These are phyloP conservation scores for Paramecium bursaria DNA, from an alignment of 73 alveolate genomes.

Conservation along the genomic window DNA sequence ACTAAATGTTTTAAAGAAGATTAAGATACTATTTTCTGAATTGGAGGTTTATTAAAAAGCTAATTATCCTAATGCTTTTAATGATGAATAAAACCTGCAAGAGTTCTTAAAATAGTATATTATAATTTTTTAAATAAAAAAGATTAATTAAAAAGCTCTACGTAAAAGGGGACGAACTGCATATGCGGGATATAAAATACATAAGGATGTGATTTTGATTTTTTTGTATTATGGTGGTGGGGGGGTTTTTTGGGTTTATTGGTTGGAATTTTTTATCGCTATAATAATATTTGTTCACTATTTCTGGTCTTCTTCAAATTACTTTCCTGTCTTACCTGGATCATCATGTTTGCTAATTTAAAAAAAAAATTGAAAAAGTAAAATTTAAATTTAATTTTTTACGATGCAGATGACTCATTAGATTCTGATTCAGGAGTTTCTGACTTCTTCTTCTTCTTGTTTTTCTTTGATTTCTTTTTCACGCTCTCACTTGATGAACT, in stretches of 20 bases:
- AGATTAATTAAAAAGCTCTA: slow-evolving; percentile 27
- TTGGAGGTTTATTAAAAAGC: slow-evolving; percentile 1
- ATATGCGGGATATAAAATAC: neutral
- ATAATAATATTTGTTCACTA: neutral
- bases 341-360: slow-evolving; percentile 41
- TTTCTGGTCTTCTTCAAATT: neutral
- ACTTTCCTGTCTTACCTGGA: neutral
- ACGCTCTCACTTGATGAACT: slow-evolving; percentile 53
- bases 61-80: neutral
- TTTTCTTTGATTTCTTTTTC: slow-evolving; percentile 10
- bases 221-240: neutral
- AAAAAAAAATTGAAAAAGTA: slow-evolving; percentile 48
- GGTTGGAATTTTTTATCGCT: neutral
- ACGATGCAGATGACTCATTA: slow-evolving; percentile 57
- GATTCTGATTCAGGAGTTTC: slow-evolving; percentile 46
- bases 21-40: neutral
- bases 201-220: neutral
- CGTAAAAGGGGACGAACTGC: slow-evolving; percentile 1
- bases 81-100: neutral
- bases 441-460: slow-evolving; percentile 59
- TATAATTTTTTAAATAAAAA: neutral
- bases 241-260: neutral
- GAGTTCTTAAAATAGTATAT: slow-evolving; percentile 22
- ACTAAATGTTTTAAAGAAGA: neutral
- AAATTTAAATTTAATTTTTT: too few species aligned